Conservation (phyloP, 2,329 filamentous ascomycete genomes). For the Colletotrichum sp. region DNA sequence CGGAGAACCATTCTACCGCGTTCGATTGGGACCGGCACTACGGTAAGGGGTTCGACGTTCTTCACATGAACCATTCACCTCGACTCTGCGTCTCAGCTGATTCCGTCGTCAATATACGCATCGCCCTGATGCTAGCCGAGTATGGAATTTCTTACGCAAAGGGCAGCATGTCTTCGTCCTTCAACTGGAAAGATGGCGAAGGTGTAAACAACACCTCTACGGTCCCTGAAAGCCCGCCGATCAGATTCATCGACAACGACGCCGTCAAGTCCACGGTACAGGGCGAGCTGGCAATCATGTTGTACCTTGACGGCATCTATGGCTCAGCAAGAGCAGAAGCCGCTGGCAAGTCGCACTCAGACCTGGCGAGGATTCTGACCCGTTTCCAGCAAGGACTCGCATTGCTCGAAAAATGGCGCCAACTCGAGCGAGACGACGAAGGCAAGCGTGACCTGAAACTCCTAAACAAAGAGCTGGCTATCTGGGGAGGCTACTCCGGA, state of each 20-base stretch:
- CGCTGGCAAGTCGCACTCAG: slow-evolving; percentile 25
- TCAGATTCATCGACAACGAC: slow-evolving; percentile 64
- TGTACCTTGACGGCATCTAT: slow-evolving; percentile 65
- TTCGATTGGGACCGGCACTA: slow-evolving; percentile 82
- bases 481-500: slow-evolving; percentile 44
- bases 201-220: slow-evolving; percentile 14
- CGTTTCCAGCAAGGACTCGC: slow-evolving; percentile 47
- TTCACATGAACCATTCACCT: slow-evolving; percentile 65
- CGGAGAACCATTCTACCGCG: slow-evolving; percentile 76
- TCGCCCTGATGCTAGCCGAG: slow-evolving; percentile 56
- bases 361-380: slow-evolving; percentile 41
- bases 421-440: slow-evolving; percentile 6
- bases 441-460: slow-evolving; percentile 20
- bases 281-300: slow-evolving; percentile 58
- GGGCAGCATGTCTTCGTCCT: slow-evolving; percentile 42
- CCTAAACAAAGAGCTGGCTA: slow-evolving; percentile 36
- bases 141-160: slow-evolving; percentile 50
- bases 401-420: slow-evolving; percentile 42
- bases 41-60: slow-evolving; percentile 82
- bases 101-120: slow-evolving; percentile 49
- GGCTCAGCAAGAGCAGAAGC: slow-evolving; percentile 33
- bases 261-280: slow-evolving; percentile 47
- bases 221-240: slow-evolving; percentile 27
- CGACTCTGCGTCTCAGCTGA: slow-evolving; percentile 57
- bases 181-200: slow-evolving; percentile 29